Evolutionary conservation across 257 asterid species (phyloP).

Genomic region (Eucommia ulmoides): DNA sequence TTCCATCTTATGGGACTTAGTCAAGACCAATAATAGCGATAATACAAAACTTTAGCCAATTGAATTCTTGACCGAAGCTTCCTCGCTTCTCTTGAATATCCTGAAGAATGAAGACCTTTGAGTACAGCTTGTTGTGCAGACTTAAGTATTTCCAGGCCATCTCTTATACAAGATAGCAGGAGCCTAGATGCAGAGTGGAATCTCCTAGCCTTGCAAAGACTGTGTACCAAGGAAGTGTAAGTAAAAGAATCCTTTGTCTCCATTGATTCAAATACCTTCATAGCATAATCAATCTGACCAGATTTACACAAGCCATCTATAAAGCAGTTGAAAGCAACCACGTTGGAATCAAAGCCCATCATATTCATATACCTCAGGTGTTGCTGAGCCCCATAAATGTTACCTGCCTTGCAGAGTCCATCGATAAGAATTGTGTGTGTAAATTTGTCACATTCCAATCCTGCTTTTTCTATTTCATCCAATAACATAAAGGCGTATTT

Average conservation of each 20-base stretch:
- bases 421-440: constrained; percentile 72
- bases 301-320: constrained; percentile 53
- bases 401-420: constrained; percentile 67
- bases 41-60: constrained; percentile 32
- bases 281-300: constrained; percentile 56
- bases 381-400: constrained; percentile 38
- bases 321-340: constrained; percentile 69
- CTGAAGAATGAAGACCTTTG: constrained; percentile 36
- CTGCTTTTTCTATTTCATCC: constrained; percentile 37
- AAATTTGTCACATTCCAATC: constrained; percentile 50
- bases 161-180: constrained; percentile 43
- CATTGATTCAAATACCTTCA: constrained; percentile 43
- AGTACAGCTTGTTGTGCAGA: constrained; percentile 46
- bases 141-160: constrained; percentile 38
- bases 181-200: constrained; percentile 55
- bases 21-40: too few species aligned
- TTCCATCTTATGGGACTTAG: too few species aligned
- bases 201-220: constrained; percentile 54
- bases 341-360: constrained; percentile 36
- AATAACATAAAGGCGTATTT: constrained; percentile 44
- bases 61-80: constrained; percentile 32
- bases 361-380: constrained; percentile 40
- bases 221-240: constrained; percentile 62
- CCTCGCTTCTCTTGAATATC: constrained; percentile 23
- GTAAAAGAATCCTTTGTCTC: constrained; percentile 60